These are phyloP conservation scores for Balamuthia mandrillaris DNA, from an alignment of 208 protist genomes.

Conservation along the genomic window DNA sequence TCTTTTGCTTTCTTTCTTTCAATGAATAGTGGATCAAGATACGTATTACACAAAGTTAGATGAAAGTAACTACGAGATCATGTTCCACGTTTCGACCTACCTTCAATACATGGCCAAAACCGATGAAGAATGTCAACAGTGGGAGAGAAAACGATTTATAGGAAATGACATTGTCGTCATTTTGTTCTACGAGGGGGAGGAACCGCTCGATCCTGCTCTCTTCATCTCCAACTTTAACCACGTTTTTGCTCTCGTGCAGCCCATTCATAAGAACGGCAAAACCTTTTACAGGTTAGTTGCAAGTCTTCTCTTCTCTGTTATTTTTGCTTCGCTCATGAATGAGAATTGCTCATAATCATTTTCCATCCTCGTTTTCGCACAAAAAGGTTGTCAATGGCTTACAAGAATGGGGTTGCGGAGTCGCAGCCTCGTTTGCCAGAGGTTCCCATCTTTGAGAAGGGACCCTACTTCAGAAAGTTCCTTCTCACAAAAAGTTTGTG, in stretches of 20 bases:
- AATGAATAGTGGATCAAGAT: not conserved
- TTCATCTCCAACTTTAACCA: conserved; percentile 26
- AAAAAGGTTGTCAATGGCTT: too few relatives aligned
- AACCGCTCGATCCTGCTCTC: not conserved
- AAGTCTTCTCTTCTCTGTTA: not conserved
- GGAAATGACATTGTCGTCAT: conserved; percentile 12
- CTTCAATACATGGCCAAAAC: not conserved
- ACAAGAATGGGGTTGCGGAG: not conserved
- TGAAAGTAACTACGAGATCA: not conserved
- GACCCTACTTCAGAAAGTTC: not conserved
- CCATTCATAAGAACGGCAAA: not conserved
- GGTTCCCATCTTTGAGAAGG: not conserved
- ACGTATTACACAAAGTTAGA: not conserved
- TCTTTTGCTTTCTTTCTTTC: not conserved
- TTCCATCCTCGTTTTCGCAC: too few relatives aligned
- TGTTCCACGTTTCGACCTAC: conserved; percentile 12
- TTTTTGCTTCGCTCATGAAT: too few relatives aligned
- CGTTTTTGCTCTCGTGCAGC: not conserved
- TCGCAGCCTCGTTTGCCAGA: not conserved
- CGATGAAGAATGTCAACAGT: not conserved
- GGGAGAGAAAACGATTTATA: not conserved
- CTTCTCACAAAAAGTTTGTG: not conserved
- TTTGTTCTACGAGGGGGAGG: conserved; percentile 6
- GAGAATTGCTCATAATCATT: too few relatives aligned
- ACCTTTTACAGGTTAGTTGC: not conserved